Conservation (phyloP, 352 stramenopile genomes). For the Plasmopara muralis region DNA sequence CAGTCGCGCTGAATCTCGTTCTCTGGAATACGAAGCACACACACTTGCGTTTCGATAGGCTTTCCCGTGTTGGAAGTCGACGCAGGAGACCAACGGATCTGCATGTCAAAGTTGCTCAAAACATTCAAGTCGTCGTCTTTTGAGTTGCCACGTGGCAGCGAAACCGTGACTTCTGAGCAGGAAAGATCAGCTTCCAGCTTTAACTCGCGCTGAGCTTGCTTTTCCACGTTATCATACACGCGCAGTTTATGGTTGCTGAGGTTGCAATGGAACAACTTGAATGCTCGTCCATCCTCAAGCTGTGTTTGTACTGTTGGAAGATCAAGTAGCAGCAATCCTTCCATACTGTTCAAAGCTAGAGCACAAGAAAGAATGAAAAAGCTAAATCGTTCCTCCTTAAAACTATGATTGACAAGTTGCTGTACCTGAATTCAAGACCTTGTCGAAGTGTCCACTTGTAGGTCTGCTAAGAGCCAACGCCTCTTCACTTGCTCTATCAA, state of each 20-base stretch:
- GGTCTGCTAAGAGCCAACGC: constrained; percentile 34
- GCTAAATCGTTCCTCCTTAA: background rate
- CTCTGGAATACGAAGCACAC: constrained; percentile 42
- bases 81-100: constrained; percentile 24
- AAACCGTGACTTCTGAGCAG: constrained; percentile 28
- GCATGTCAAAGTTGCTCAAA: constrained; percentile 22
- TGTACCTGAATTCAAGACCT: constrained; percentile 26
- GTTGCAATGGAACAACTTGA: constrained; percentile 32
- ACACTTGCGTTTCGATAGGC: constrained; percentile 7
- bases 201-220: constrained; percentile 2
- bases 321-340: constrained; percentile 29
- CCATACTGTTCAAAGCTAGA: constrained; percentile 21
- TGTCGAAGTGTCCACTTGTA: constrained; percentile 14
- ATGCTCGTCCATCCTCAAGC: constrained; percentile 15
- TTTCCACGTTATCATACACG: constrained; percentile 24
- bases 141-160: constrained; percentile 19
- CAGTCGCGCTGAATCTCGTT: constrained; percentile 47
- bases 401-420: too few relatives aligned
- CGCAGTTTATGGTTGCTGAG: constrained; percentile 29
- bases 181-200: constrained; percentile 37
- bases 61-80: constrained; percentile 3
- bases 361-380: background rate
- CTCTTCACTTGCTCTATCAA: constrained; percentile 42
- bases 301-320: constrained; percentile 7
- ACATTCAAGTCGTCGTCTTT: background rate